Base-by-base conservation (phyloP, 306 rosid species). In the Vigna reflexopilosa region DNA sequence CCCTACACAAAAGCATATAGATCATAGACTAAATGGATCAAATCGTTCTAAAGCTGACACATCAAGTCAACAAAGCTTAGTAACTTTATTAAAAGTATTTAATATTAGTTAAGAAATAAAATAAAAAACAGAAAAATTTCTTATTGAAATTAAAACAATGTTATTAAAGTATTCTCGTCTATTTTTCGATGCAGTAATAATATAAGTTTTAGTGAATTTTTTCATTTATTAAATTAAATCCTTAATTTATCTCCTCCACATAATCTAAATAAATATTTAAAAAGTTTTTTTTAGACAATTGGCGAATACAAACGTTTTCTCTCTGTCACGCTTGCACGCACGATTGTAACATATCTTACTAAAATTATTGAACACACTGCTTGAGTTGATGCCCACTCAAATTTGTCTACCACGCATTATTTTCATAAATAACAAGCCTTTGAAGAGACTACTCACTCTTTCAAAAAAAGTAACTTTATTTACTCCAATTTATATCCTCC, bases 321-420 rank as follows among this genome's bases (percentile, higher is more conserved):
- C 69, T 36, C 36, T 16, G 49, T 38, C 50, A 36, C 70, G 26
- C 70, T 28, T 64, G 70, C 70, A 64, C 49, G 17, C 70, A 36
- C 49, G 47, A 63, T 34, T n/a, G 24, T 38, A 9, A 64, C 49
- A 16, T 4, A 36, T 64, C 26, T 64, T 26, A 36, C 70, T n/a
- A 38, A 17, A 34, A 36, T 36, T 17, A 36, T 36, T 34, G 26
- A 15, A 36, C 48, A n/a, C 22, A 47, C 26, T 32, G 2, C 11
- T 59, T 34, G 68, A 63, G 48, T 63, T 63, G 26, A 36, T 64
- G 49, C 70, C 24, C 70, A 64, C 70, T 64, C 49, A 36, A 64
- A 36, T 64, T 36, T 64, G 70, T 61, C 42, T n/a, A n/a, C 28
- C 48, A 38, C 3, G 5, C 15, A 38, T 64, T 36, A 64, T 64